phyloP scores from a whole-genome alignment of 805 yeast species.

The Vanderwaltozyma yarrowii region DNA sequence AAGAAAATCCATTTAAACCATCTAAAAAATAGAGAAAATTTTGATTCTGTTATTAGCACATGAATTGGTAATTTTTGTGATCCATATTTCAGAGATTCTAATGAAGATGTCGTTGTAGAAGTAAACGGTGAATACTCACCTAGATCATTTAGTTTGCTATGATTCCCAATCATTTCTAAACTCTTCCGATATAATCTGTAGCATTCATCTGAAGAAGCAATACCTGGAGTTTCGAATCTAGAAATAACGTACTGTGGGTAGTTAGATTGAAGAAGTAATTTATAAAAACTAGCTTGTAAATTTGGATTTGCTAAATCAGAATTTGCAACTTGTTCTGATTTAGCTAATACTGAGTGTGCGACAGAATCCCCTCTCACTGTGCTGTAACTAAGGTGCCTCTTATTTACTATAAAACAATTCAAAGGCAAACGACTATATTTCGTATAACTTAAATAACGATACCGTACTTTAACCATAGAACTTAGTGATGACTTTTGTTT shows the following conservation, averaged over 20 bases:
- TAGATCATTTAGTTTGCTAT: background rate
- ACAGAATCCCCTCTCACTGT: too few relatives aligned
- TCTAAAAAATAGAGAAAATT: conserved; percentile 60
- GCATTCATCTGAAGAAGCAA: conserved; percentile 62
- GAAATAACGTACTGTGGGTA: conserved; percentile 88
- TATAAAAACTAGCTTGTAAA: conserved; percentile 74
- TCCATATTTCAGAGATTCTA: conserved; percentile 30
- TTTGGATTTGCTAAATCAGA: conserved; percentile 51
- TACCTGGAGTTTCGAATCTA: conserved; percentile 82
- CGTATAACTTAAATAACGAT: too few relatives aligned
- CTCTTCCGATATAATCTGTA: conserved; percentile 69
- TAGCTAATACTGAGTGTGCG: background rate
- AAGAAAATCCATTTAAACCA: conserved; percentile 84
- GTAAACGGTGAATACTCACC: too few relatives aligned
- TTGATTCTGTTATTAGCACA: conserved; percentile 77
- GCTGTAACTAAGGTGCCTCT: too few relatives aligned
- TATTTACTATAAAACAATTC: too few relatives aligned
- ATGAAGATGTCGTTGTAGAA: too few relatives aligned
- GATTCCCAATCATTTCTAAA: conserved; percentile 49
- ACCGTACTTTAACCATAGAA: too few relatives aligned
- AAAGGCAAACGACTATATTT: too few relatives aligned
- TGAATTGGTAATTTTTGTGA: conserved; percentile 72
- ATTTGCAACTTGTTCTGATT: conserved; percentile 66
- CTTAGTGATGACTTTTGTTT: too few relatives aligned
- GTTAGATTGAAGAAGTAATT: conserved; percentile 56